Evolutionary conservation across 345 rosid species (phyloP), one percentile per base, ranked within the genome.

Genomic region (Pistacia atlantica): DNA sequence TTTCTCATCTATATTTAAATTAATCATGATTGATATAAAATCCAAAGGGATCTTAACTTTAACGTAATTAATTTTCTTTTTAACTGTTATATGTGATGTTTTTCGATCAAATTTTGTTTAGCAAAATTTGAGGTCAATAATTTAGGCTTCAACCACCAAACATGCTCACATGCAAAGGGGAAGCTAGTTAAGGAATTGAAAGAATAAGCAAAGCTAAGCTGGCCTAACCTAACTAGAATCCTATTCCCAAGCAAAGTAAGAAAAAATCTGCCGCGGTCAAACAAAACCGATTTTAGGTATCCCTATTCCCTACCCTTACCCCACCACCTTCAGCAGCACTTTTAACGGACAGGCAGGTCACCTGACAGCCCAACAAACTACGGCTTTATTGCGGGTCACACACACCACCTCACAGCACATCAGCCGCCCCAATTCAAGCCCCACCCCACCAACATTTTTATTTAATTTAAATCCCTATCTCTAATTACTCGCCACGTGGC

Each of bases 301-400:
- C 46, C 8, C 46, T 1, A 42, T 42, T 8, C 46, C 46, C 8
- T 7, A 42, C 46, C 1, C 46, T 8, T 38, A 4, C 42, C 42
- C 42, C 42, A 4, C 42, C 61, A 3, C 31, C 31, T 22, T 4
- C 3, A 7, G 62, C 31, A 58, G 57, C 62, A 37, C 1, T 35
- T 71, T 35, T 18, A 35, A 61, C 4, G 3, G 11, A 22, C 8
- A 16, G 57, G 1, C 5, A 61, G 58, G 75, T 71, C 62, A 54
- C 75, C 49, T 38, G 80, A 77, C 80, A 63, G 56, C 37, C 71
- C 75, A 52, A 69, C 61, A 55, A 71, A 48, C 60, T 13, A 65
- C 35, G 6, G 48, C 48, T 73, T 33, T 49, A 49, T 58, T 60
- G 46, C 59, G 17, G 20, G 31, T 58, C 64, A 56, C 76, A 42